Percentiles rank a stretch among this genome's conserved stretches.
Evolutionary conservation across 257 asterid genomes (phyloP).

Genomic region (Solanum clarkiae): DNA sequence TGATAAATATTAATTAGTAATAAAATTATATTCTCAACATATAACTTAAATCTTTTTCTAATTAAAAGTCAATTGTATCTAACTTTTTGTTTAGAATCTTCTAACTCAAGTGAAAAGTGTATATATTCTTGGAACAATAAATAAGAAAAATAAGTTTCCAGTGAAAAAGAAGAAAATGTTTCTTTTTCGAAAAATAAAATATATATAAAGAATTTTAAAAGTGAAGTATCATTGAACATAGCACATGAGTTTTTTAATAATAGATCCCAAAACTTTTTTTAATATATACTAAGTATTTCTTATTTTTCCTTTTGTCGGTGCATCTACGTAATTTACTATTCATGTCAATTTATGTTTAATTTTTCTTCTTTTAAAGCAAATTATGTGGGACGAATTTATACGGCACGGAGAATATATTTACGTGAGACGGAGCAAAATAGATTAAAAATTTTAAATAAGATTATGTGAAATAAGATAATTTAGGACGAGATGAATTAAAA

Average conservation of each 20-base stretch:
- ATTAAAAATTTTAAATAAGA: too few relatives aligned
- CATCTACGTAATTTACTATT: not conserved
- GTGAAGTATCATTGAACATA: not conserved
- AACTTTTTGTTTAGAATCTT: not conserved
- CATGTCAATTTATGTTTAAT: not conserved
- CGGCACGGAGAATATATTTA: too few relatives aligned
- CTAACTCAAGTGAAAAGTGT: not conserved
- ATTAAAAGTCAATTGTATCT: not conserved
- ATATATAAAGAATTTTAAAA: not conserved
- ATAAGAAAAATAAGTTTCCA: not conserved
- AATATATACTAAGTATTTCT: not conserved
- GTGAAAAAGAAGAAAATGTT: not conserved
- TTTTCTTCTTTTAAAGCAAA: not conserved
- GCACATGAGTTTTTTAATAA: not conserved
- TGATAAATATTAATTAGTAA: not conserved
- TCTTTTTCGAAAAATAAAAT: not conserved
- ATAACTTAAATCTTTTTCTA: not conserved
- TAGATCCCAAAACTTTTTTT: not conserved
- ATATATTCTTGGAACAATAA: not conserved
- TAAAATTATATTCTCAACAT: not conserved
- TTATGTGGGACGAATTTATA: not conserved
- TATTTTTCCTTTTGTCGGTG: not conserved
- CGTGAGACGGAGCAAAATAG: too few relatives aligned
- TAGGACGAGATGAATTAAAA: too few relatives aligned
- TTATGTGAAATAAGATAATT: rapidly evolving